phyloP scores from a whole-genome alignment of 2,329 filamentous ascomycete species.

The Tolypocladium inflatum region DNA sequence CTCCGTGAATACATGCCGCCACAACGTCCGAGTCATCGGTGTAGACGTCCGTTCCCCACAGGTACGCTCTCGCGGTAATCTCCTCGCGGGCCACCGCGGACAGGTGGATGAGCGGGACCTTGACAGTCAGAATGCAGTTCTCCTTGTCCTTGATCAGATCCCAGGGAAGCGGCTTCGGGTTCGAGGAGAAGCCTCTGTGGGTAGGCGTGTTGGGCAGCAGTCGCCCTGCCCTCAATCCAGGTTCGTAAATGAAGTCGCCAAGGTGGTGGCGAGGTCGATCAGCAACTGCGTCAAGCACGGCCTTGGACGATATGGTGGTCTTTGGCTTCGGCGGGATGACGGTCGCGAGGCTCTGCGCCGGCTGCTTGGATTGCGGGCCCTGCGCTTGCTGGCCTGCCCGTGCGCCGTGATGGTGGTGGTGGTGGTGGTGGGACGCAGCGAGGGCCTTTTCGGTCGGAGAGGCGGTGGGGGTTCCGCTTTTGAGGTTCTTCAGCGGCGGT shows the following conservation, averaged over 20 bases:
- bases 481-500: constrained; percentile 39
- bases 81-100: constrained; percentile 63
- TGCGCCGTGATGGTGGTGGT: constrained; percentile 35
- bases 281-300: constrained; percentile 62
- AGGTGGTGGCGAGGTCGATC: constrained; percentile 68
- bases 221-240: constrained; percentile 47
- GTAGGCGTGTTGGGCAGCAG: constrained; percentile 30
- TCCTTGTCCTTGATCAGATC: constrained; percentile 64
- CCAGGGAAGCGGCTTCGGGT: constrained; percentile 64
- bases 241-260: constrained; percentile 74
- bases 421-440: constrained; percentile 32
- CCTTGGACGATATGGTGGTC: constrained; percentile 57
- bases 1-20: constrained; percentile 84
- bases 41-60: constrained; percentile 94
- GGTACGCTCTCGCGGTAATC: constrained; percentile 66
- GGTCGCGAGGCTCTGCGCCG: constrained; percentile 10
- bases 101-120: constrained; percentile 73
- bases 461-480: constrained; percentile 33
- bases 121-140: constrained; percentile 85
- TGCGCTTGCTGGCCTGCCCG: constrained; percentile 18
- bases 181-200: constrained; percentile 37
- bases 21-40: constrained; percentile 93
- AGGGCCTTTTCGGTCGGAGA: constrained; percentile 34
- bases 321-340: constrained; percentile 49
- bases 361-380: constrained; percentile 14